Evolutionary conservation across 1,284 basidiomycete species (phyloP).

Genomic region (Exobasidium cylindrosporum): DNA sequence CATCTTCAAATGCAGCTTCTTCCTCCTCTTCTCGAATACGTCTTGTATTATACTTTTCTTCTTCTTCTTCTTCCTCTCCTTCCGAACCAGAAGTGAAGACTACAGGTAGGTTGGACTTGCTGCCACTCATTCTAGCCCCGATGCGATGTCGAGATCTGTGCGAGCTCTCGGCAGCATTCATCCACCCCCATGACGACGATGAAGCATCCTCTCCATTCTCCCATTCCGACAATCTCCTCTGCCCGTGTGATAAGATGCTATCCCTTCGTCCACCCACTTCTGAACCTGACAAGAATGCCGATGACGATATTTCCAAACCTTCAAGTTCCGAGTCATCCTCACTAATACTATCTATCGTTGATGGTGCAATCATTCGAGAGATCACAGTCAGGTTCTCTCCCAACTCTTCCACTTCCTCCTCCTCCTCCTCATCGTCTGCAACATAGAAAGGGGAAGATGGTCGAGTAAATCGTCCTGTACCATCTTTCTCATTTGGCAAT

Average conservation of each 20-base stretch:
- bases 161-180: not conserved
- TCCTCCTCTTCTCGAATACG: not conserved
- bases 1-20: conserved; percentile 10
- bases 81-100: conserved; percentile 7
- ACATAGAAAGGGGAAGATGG: conserved; percentile 1
- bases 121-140: not conserved
- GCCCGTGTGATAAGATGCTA: not conserved
- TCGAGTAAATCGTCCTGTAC: conserved; percentile 4
- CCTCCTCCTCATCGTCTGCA: conserved; percentile 13
- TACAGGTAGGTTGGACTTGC: not conserved
- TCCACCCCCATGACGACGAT: conserved; percentile 7
- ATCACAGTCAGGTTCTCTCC: not conserved
- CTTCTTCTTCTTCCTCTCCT: conserved; percentile 13
- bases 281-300: not conserved
- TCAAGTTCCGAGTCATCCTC: conserved; percentile 1
- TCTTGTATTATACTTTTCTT: not conserved
- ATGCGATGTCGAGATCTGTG: not conserved
- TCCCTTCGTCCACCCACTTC: not conserved
- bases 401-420: not conserved
- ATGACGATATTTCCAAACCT: not conserved
- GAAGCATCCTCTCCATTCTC: not conserved
- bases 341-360: not conserved
- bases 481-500: not conserved
- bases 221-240: not conserved
- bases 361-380: not conserved